Evolutionary conservation across 208 protist species (phyloP).

Genomic region (Leishmania braziliensis): DNA sequence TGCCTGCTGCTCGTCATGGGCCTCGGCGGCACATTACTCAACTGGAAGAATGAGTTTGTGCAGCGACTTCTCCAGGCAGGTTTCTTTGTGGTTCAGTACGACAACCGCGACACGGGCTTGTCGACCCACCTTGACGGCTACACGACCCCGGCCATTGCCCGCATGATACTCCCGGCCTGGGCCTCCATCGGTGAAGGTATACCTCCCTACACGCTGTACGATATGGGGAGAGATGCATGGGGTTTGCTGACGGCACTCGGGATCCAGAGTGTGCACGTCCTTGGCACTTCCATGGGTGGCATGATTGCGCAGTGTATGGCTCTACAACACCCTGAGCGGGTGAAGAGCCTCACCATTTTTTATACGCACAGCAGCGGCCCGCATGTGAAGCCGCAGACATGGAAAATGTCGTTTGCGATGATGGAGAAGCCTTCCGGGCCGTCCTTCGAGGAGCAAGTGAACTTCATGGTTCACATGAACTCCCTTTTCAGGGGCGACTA

Average conservation of each 20-base stretch:
- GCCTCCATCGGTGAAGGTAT: conserved; percentile 42
- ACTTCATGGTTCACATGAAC: conserved; percentile 43
- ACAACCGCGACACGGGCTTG: conserved; percentile 77
- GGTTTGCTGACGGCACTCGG: conserved; percentile 51
- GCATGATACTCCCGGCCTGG: conserved; percentile 52
- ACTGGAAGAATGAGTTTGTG: conserved; percentile 41
- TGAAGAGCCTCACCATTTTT: conserved; percentile 52
- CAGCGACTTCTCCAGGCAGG: conserved; percentile 34
- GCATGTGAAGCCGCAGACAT: conserved; percentile 40
- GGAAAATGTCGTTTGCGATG: conserved; percentile 37
- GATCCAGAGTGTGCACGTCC: conserved; percentile 57
- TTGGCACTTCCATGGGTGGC: conserved; percentile 72
- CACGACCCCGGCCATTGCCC: conserved; percentile 33
- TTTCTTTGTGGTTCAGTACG: conserved; percentile 73
- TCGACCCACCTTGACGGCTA: conserved; percentile 57
- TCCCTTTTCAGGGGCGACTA: conserved; percentile 42
- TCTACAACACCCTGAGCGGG: conserved; percentile 44
- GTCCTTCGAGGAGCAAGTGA: conserved; percentile 33
- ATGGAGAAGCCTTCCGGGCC: conserved; percentile 44
- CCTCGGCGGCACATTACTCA: conserved; percentile 18
- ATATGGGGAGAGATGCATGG: conserved; percentile 69
- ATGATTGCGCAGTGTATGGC: conserved; percentile 84
- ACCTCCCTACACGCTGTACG: conserved; percentile 67
- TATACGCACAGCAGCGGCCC: conserved; percentile 56
- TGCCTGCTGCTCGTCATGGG: conserved; percentile 69